Conservation (phyloP, 208 protist genomes). For the Crithidia acanthocephali region DNA sequence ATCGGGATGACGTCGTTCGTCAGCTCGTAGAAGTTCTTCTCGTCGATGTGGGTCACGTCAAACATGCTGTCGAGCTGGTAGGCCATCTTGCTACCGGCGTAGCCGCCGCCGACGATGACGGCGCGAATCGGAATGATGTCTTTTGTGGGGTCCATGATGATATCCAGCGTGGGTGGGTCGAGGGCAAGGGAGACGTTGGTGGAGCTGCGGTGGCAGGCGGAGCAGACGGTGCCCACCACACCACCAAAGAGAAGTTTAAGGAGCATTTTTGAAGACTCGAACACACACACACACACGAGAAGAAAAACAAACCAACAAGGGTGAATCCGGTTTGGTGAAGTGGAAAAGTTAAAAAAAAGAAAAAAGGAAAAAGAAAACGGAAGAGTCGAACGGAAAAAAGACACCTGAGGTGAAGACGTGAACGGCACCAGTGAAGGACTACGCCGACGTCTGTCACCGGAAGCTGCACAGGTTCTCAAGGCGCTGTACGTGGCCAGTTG, state of each 20-base stretch:
- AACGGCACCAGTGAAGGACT: too few relatives aligned
- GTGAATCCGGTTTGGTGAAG: not conserved
- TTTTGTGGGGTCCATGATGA: conserved; percentile 82
- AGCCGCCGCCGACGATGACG: conserved; percentile 87
- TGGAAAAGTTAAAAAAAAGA: conserved; percentile 4
- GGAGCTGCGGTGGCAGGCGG: conserved; percentile 33
- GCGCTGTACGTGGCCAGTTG: too few relatives aligned
- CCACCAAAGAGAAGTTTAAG: conserved; percentile 55
- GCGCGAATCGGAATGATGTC: conserved; percentile 73
- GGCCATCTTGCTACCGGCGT: conserved; percentile 72
- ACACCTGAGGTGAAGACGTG: too few relatives aligned
- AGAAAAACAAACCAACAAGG: conserved; percentile 20
- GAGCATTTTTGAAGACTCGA: conserved; percentile 41
- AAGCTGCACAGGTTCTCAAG: too few relatives aligned
- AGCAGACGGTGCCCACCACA: conserved; percentile 44
- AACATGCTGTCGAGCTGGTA: conserved; percentile 90
- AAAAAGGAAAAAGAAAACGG: conserved; percentile 4
- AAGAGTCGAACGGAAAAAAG: not conserved
- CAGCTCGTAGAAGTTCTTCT: conserved; percentile 91
- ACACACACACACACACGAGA: conserved; percentile 6
- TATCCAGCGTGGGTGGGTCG: conserved; percentile 61
- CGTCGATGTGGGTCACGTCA: conserved; percentile 84
- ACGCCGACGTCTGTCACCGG: too few relatives aligned
- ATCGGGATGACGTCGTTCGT: conserved; percentile 87
- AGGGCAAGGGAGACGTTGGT: conserved; percentile 48